Percentiles rank a stretch among this genome's conserved stretches.
Evolutionary conservation across 148 eudicot species (phyloP).

Genomic region (Rhododendron henanense): DNA sequence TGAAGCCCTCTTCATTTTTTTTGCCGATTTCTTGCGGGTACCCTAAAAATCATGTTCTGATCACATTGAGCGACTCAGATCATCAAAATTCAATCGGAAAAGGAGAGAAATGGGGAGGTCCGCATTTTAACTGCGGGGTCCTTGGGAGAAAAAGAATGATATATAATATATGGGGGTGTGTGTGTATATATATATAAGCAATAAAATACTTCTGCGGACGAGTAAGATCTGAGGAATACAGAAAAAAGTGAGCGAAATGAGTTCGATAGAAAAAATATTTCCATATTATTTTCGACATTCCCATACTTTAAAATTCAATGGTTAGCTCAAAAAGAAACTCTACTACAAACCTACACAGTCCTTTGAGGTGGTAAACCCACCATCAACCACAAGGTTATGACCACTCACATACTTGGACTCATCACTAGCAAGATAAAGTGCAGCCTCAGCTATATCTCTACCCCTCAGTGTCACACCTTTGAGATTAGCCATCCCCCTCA

Average conservation of each 20-base stretch:
- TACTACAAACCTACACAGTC: constrained; percentile 20
- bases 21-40: no score
- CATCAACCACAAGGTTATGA: constrained; percentile 26
- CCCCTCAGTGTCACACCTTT: constrained; percentile 14
- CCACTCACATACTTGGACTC: constrained; percentile 24
- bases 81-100: no score
- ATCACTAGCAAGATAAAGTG: constrained; percentile 25
- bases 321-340: neutral
- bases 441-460: constrained; percentile 24
- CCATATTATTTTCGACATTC: neutral
- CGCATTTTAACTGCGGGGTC: no score
- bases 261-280: neutral
- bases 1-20: no score
- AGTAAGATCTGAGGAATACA: neutral
- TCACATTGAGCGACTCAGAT: no score
- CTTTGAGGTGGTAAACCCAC: constrained; percentile 19
- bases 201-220: neutral
- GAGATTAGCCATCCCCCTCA: constrained; percentile 15
- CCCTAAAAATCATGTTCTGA: no score
- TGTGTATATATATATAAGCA: no score
- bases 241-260: neutral
- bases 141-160: no score
- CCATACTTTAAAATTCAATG: neutral
- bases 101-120: no score
- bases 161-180: no score